A percentile compares a stretch with the other conserved stretches of the same genome.
Evolutionary conservation across 1,284 basidiomycete species (phyloP).

Genomic region (Cryptococcus sp.): DNA sequence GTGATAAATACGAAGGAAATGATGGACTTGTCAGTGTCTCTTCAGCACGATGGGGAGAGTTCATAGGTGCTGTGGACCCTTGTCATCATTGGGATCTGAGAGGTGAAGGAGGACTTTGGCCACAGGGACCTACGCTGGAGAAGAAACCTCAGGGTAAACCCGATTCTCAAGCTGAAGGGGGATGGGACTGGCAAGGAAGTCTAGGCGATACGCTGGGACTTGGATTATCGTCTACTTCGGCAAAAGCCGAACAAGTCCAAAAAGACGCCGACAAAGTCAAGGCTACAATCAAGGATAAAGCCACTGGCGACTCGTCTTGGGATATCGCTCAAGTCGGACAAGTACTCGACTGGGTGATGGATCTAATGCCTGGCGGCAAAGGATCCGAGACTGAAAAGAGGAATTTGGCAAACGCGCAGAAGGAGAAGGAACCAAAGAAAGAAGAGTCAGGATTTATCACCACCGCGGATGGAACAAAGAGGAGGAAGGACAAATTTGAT

Average conservation of each 20-base stretch:
- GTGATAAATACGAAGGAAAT: slow-evolving; percentile 70
- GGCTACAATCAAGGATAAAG: background rate
- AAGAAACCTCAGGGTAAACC: slow-evolving; percentile 24
- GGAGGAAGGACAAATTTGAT: slow-evolving; percentile 46
- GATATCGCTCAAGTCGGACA: slow-evolving; percentile 46
- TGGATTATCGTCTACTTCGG: slow-evolving; percentile 18
- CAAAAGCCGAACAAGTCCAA: slow-evolving; percentile 1
- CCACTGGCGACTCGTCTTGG: slow-evolving; percentile 13
- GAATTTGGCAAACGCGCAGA: slow-evolving; percentile 39
- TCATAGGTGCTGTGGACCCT: slow-evolving; percentile 81
- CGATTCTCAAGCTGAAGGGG: slow-evolving; percentile 15
- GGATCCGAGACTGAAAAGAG: slow-evolving; percentile 30
- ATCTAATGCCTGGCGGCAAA: slow-evolving; percentile 34
- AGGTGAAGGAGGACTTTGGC: slow-evolving; percentile 59
- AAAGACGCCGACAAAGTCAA: background rate
- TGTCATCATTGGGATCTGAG: slow-evolving; percentile 97
- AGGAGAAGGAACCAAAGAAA: slow-evolving; percentile 27
- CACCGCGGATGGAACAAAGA: slow-evolving; percentile 19
- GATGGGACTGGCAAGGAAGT: slow-evolving; percentile 19
- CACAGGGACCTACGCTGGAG: slow-evolving; percentile 27
- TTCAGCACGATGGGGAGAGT: slow-evolving; percentile 88
- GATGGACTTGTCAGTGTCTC: slow-evolving; percentile 90
- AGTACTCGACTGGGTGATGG: slow-evolving; percentile 47
- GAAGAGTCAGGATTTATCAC: slow-evolving; percentile 5
- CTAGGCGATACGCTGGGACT: slow-evolving; percentile 11